These are phyloP conservation scores for Geosiphon pyriformis DNA, from an alignment of 192 early-diverging fungal species.

Conservation along the genomic window DNA sequence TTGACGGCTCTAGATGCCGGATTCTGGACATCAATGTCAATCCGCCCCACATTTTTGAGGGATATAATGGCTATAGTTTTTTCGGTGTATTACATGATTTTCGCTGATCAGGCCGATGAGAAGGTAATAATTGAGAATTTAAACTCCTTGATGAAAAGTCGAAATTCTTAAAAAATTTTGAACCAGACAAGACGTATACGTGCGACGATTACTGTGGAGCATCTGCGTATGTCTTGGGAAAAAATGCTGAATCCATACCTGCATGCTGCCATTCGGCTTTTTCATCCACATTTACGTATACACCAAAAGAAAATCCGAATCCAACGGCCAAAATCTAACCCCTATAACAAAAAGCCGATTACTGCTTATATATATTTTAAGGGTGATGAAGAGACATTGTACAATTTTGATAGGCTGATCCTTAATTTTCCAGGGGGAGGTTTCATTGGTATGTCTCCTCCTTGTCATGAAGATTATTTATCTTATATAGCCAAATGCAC, in stretches of 20 bases:
- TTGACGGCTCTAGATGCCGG: conserved; percentile 91
- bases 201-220: conserved; percentile 72
- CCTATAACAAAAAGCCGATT: conserved; percentile 28
- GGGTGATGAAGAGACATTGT: conserved; percentile 35
- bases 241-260: conserved; percentile 74
- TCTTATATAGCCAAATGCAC: conserved; percentile 73
- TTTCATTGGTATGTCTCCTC: conserved; percentile 87
- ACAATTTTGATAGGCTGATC: conserved; percentile 40
- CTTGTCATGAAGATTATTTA: conserved; percentile 81
- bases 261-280: conserved; percentile 39
- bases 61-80: conserved; percentile 77
- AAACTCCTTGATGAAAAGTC: not conserved
- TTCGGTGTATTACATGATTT: conserved; percentile 76
- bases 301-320: conserved; percentile 30
- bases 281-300: conserved; percentile 37
- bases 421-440: conserved; percentile 79
- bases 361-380: conserved; percentile 53
- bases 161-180: not conserved
- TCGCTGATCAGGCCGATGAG: conserved; percentile 75
- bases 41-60: conserved; percentile 66
- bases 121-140: conserved; percentile 48
- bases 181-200: conserved; percentile 62
- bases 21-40: conserved; percentile 82
- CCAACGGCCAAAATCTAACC: conserved; percentile 22
- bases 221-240: conserved; percentile 88